phyloP scores from a whole-genome alignment of 768 basidiomycete species.

The Suillus subalutaceus region DNA sequence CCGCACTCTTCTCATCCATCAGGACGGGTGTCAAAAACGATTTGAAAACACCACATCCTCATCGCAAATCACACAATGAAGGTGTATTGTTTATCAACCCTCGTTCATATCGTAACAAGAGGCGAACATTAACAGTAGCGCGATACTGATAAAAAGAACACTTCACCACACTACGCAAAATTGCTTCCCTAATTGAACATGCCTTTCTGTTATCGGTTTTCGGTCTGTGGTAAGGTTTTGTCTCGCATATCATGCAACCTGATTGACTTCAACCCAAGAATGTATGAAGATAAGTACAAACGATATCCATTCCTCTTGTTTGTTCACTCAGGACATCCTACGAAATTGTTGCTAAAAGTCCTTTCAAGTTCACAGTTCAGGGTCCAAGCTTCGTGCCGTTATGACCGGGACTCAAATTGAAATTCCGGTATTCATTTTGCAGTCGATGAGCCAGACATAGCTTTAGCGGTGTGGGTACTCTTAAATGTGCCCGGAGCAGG shows the following conservation, averaged over 20 bases:
- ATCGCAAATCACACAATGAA: background rate
- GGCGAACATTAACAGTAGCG: background rate
- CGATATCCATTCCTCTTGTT: slow-evolving; percentile 24
- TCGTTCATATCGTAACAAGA: background rate
- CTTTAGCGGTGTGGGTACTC: slow-evolving; percentile 46
- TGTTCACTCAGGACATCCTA: slow-evolving; percentile 20
- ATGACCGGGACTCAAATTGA: slow-evolving; percentile 52
- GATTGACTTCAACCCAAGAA: background rate
- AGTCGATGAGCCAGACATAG: slow-evolving; percentile 27
- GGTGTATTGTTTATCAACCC: background rate
- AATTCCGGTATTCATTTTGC: slow-evolving; percentile 54
- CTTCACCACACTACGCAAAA: no score
- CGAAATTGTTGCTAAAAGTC: slow-evolving; percentile 40
- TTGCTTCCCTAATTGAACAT: background rate
- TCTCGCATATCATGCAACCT: background rate
- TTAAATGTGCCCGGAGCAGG: slow-evolving; percentile 49
- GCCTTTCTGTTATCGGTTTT: background rate
- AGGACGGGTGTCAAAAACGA: background rate
- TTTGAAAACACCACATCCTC: background rate
- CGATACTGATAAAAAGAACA: background rate
- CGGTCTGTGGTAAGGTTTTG: background rate
- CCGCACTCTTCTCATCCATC: background rate
- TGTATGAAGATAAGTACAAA: slow-evolving; percentile 39
- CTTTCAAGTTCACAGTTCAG: slow-evolving; percentile 39
- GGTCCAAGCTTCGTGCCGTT: slow-evolving; percentile 36